A percentile compares a stretch with the other conserved stretches of the same genome.
Conservation (phyloP, 2,329 filamentous ascomycete species). For the Botryotinia globosa region DNA sequence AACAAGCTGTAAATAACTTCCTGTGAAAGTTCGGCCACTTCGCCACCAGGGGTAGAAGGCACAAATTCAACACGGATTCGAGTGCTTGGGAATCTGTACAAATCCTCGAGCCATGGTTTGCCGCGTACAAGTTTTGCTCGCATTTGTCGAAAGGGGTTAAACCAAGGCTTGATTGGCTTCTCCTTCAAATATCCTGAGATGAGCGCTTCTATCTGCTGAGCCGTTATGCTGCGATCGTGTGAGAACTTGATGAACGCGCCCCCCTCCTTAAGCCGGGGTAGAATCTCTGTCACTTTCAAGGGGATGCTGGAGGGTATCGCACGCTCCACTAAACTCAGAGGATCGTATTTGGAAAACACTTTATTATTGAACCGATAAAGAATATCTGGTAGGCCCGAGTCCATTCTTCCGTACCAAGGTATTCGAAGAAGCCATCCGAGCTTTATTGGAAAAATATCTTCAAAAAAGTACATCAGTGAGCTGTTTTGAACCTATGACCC, state of each 20-base stretch:
- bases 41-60: conserved; percentile 65
- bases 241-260: conserved; percentile 89
- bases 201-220: conserved; percentile 55
- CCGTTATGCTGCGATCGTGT: conserved; percentile 44
- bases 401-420: conserved; percentile 43
- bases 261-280: conserved; percentile 85
- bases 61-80: conserved; percentile 83
- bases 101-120: conserved; percentile 89
- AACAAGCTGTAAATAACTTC: conserved; percentile 86
- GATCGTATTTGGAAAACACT: conserved; percentile 53
- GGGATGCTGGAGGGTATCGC: conserved; percentile 61
- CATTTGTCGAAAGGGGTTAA: conserved; percentile 75
- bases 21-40: conserved; percentile 76
- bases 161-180: conserved; percentile 80
- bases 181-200: conserved; percentile 63
- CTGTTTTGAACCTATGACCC: not conserved
- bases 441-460: conserved; percentile 81
- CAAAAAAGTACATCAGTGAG: not conserved
- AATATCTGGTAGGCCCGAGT: conserved; percentile 47
- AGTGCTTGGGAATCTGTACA: conserved; percentile 75
- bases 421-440: conserved; percentile 61
- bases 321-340: conserved; percentile 52
- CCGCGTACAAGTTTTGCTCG: conserved; percentile 73
- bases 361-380: conserved; percentile 52
- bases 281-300: conserved; percentile 73